Evolutionary conservation across 495 filamentous ascomycete genomes (phyloP).

Genomic region (Elaphomyces granulatus): DNA sequence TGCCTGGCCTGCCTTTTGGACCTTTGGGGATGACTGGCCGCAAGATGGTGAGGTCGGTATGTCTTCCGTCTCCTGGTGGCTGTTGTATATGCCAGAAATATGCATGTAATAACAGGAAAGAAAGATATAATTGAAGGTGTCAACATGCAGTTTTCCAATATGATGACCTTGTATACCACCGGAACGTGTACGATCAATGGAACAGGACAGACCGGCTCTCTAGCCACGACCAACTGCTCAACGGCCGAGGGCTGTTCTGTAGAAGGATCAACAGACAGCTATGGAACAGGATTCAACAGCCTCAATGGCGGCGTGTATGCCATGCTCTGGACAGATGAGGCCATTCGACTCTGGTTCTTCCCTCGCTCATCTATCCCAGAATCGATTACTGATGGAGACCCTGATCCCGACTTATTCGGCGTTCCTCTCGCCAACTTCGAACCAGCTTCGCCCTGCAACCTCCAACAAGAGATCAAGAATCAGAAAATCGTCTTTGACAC

Average conservation of each 20-base stretch:
- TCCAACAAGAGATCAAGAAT: slow-evolving; percentile 49
- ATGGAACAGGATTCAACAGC: slow-evolving; percentile 3
- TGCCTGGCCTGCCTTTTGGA: slow-evolving; percentile 33
- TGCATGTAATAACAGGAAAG: neutral
- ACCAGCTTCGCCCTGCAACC: slow-evolving; percentile 45
- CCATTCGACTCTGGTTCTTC: slow-evolving; percentile 3
- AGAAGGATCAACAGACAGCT: neutral
- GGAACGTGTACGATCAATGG: neutral
- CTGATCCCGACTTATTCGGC: slow-evolving; percentile 52
- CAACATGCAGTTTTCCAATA: slow-evolving; percentile 1
- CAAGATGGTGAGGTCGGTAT: slow-evolving; percentile 3
- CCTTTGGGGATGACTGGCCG: neutral
- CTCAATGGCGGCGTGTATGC: slow-evolving; percentile 1
- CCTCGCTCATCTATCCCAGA: neutral
- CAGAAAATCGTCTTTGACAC: slow-evolving; percentile 71
- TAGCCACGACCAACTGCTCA: slow-evolving; percentile 3
- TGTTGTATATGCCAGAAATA: too few relatives aligned
- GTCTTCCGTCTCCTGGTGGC: too few relatives aligned
- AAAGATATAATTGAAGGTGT: slow-evolving; percentile 2
- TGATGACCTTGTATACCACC: neutral
- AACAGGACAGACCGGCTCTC: neutral
- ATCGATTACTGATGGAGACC: slow-evolving; percentile 40
- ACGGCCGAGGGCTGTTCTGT: slow-evolving; percentile 1
- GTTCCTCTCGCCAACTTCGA: slow-evolving; percentile 47
- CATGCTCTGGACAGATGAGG: neutral